These are phyloP conservation scores for Chenopodium berlandieri DNA, from an alignment of 148 eudicot genomes.

Conservation along the genomic window DNA sequence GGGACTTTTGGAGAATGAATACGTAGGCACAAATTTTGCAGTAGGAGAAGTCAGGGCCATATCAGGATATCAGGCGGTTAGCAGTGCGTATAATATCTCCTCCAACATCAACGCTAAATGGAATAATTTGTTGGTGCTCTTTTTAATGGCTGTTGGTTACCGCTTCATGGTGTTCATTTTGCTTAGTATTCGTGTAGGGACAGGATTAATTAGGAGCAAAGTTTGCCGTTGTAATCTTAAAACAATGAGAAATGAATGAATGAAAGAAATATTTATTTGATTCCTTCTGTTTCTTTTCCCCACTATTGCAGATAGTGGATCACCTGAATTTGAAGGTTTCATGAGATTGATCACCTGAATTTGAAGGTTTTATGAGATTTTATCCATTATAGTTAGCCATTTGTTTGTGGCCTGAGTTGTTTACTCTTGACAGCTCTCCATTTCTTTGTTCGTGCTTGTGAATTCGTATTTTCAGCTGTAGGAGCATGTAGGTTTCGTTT, in stretches of 20 bases:
- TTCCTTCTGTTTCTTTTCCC: background rate
- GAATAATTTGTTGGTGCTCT: conserved; percentile 71
- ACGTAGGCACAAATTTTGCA: conserved; percentile 58
- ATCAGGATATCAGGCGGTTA: conserved; percentile 82
- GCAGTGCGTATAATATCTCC: conserved; percentile 64
- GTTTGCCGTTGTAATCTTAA: conserved; percentile 38
- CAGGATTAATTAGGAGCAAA: conserved; percentile 35
- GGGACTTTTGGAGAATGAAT: conserved; percentile 96
- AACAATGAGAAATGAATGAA: conserved; percentile 46
- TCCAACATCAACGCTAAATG: conserved; percentile 62
- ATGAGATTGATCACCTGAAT: conserved; percentile 4
- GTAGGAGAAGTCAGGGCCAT: conserved; percentile 88
- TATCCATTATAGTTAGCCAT: background rate
- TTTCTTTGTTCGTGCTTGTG: background rate
- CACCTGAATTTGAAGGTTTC: conserved; percentile 7
- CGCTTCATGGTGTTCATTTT: conserved; percentile 61
- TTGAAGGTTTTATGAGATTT: conserved; percentile 15
- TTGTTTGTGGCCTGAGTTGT: background rate
- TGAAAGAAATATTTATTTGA: conserved; percentile 24
- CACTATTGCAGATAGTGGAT: background rate
- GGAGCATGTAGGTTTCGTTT: no score
- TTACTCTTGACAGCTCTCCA: background rate
- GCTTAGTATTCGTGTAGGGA: conserved; percentile 52
- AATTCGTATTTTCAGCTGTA: background rate
- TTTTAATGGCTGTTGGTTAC: conserved; percentile 77